Evolutionary conservation across 306 rosid genomes (phyloP).

Genomic region (Lathyrus sativus): DNA sequence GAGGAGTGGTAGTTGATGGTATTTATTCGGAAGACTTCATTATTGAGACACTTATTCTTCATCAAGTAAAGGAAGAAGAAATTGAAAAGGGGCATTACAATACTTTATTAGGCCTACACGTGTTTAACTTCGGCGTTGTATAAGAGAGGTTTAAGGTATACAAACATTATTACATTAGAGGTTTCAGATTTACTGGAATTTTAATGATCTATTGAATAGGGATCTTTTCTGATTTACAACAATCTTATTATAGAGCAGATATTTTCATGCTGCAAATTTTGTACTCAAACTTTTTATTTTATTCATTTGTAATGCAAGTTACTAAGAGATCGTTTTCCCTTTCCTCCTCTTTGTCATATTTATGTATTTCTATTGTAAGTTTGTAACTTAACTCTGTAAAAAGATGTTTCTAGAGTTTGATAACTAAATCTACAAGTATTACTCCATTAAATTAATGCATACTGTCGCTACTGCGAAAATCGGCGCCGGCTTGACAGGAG

Average conservation of each 20-base stretch:
- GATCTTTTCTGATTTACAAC: not conserved
- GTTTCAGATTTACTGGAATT: slow-evolving; percentile 7
- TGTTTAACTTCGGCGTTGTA: slow-evolving; percentile 53
- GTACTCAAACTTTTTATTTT: not conserved
- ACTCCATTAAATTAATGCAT: too few relatives aligned
- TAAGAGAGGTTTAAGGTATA: slow-evolving; percentile 16
- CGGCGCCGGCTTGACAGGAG: too few relatives aligned
- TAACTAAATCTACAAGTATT: too few relatives aligned
- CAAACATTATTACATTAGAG: slow-evolving; percentile 29
- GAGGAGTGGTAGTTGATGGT: slow-evolving; percentile 34
- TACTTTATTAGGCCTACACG: slow-evolving; percentile 62
- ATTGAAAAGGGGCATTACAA: slow-evolving; percentile 85
- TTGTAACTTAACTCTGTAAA: not conserved
- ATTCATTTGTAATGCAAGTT: not conserved
- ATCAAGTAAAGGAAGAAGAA: slow-evolving; percentile 72
- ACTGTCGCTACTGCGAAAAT: too few relatives aligned
- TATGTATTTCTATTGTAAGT: too few relatives aligned
- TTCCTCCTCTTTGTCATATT: not conserved
- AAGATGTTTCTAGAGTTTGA: not conserved
- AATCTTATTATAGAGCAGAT: slow-evolving; percentile 4
- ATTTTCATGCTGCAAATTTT: too few relatives aligned
- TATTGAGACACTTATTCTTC: slow-evolving; percentile 77
- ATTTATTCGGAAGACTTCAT: slow-evolving; percentile 84
- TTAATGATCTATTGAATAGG: too few relatives aligned
- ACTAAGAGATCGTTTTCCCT: too few relatives aligned